Base-by-base conservation (phyloP, 2,329 filamentous ascomycete genomes). In the Ascochyta rabiei region DNA sequence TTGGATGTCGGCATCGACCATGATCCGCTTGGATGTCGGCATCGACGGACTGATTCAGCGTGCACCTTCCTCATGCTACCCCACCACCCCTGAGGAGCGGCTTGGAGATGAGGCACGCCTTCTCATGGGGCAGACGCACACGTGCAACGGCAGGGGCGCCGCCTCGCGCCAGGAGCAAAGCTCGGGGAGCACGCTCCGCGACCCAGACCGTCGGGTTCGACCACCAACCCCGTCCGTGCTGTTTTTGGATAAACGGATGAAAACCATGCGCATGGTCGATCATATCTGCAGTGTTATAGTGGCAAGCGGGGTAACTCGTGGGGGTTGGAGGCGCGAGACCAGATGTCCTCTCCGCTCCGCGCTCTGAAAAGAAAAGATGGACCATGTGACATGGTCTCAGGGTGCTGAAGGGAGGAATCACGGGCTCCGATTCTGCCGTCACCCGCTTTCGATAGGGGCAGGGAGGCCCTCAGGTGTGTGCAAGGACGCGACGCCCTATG, bases 141-240 rank as follows among this genome's bases (percentile, higher is more conserved):
- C 54, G 45, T 62, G 59, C 56, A 60, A 55, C 41, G 43, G 56
- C 51, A 48, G 53, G 48, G 39, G 44, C 45, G 33, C 53, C 35
- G 53, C 57, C 44, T 45, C 37, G 53, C 26, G 34, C 42, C 56
- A 48, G 49, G 42, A 43, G 53, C 56, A 60, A 59, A 57, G 56
- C 53, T 62, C 62, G 61, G 58, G 63, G 63, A 62, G 57, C 56
- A 41, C 53, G 46, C 53, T 50, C 61, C 56, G 63, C 52, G 57
- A 67, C 53, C 67, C 67, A 68, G 37, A 43, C 53, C 48, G 23
- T 44, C 46, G 67, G 67, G 57, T 44, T 48, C 26, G 16, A 50
- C 57, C 51, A 61, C 55, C 62, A 58, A 59, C 56, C 62, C 56
- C 57, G 59, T 18, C 53, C 42, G 28, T 31, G 31, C 41, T 59